Evolutionary conservation across 768 basidiomycete species (phyloP).

Genomic region (Mycena venus): DNA sequence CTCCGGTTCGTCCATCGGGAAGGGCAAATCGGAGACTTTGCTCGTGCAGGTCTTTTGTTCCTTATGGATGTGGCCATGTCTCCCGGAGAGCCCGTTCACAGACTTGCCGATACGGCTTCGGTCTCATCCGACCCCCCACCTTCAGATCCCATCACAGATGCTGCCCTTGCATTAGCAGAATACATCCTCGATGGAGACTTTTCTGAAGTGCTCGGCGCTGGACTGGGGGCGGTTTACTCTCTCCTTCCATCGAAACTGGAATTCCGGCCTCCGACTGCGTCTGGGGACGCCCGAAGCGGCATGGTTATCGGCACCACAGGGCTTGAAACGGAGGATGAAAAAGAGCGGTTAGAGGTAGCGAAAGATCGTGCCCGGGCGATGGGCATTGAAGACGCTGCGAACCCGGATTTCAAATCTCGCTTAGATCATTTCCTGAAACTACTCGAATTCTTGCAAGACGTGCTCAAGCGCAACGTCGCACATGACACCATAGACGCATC

Average conservation of each 20-base stretch:
- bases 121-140: constrained; percentile 41
- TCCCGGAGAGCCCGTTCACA: constrained; percentile 67
- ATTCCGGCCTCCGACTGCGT: constrained; percentile 62
- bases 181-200: constrained; percentile 98
- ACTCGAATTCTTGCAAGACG: constrained; percentile 92
- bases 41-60: constrained; percentile 92
- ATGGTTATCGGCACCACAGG: constrained; percentile 83
- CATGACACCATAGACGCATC: constrained; percentile 70
- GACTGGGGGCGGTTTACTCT: constrained; percentile 93
- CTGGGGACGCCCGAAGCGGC: constrained; percentile 57
- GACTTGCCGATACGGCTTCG: constrained; percentile 51
- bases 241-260: constrained; percentile 89
- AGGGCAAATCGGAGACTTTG: constrained; percentile 93
- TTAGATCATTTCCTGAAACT: constrained; percentile 93
- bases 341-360: constrained; percentile 61
- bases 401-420: constrained; percentile 80
- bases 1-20: constrained; percentile 96
- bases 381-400: constrained; percentile 84
- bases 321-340: constrained; percentile 67
- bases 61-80: constrained; percentile 97
- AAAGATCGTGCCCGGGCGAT: constrained; percentile 67
- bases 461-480: constrained; percentile 75
- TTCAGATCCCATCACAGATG: constrained; percentile 84
- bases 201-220: constrained; percentile 96
- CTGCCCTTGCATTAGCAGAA: constrained; percentile 89